A percentile compares a stretch with the other conserved stretches of the same genome.
Conservation (phyloP, 2,329 filamentous ascomycete species). For the Penicillium sp. region DNA sequence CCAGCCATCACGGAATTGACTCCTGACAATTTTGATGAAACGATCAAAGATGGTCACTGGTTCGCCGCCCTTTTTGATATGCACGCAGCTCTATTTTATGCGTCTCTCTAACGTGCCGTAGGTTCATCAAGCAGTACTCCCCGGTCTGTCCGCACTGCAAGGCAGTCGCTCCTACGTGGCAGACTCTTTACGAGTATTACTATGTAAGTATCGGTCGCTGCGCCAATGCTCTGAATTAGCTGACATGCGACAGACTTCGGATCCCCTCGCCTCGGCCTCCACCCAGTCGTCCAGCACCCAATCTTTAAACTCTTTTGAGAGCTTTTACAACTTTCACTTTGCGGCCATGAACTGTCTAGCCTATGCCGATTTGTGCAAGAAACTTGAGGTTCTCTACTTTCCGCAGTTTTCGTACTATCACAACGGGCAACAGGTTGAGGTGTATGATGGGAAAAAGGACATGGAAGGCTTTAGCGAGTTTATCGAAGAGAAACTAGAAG, state of each 20-base stretch:
- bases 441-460: slow-evolving; percentile 68
- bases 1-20: slow-evolving; percentile 56
- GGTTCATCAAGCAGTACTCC: slow-evolving; percentile 60
- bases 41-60: slow-evolving; percentile 59
- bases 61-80: slow-evolving; percentile 32
- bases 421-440: slow-evolving; percentile 71
- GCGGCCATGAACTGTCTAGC: slow-evolving; percentile 84
- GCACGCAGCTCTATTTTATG: not conserved
- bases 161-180: slow-evolving; percentile 80
- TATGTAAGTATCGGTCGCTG: slow-evolving; percentile 46
- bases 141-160: slow-evolving; percentile 71
- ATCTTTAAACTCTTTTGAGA: slow-evolving; percentile 70
- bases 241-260: slow-evolving; percentile 68
- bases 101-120: slow-evolving; percentile 32
- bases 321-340: slow-evolving; percentile 89
- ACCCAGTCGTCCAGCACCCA: slow-evolving; percentile 56
- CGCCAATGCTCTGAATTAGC: slow-evolving; percentile 7
- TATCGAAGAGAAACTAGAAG: slow-evolving; percentile 77
- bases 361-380: slow-evolving; percentile 75
- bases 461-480: slow-evolving; percentile 70
- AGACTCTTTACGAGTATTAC: slow-evolving; percentile 95
- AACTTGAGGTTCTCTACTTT: slow-evolving; percentile 70
- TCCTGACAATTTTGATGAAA: slow-evolving; percentile 53
- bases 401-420: slow-evolving; percentile 82
- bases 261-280: slow-evolving; percentile 63